Base-by-base conservation (phyloP, 2,329 filamentous ascomycete genomes). In the Aspergillus ruber region DNA sequence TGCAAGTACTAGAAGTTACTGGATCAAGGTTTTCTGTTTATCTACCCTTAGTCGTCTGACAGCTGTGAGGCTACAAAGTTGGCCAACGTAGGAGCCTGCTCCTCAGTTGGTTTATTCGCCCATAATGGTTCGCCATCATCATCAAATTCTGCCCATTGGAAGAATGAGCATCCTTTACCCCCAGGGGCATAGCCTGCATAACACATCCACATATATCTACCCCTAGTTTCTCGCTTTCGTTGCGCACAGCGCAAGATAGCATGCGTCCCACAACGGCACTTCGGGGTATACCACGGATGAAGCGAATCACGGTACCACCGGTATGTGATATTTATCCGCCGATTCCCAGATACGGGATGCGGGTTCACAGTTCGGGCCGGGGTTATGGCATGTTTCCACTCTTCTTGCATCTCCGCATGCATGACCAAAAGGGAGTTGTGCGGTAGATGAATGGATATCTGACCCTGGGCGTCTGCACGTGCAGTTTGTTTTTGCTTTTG, bases 391-490 rank as follows among this genome's bases (percentile, higher is more conserved):
- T 98, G 93, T 66, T 96, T 97, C 90, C 90, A 97, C 62, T 87
- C 85, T 63, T 97, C 91, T 63, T 97, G 91, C 88, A 95, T 97
- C 63, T 95, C 89, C 1, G 91, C 90, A 61, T 97, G 90, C 93
- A 98, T 97, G 8, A 97, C 77, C 0, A 98, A 77, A 0, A 97
- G 78, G 0, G 88, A 94, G 66, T 97, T 97, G 67, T 97, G 93
- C 0, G 91, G 91, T 0, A 97, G 81, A 58, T 96, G 89, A 39
- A 97, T 93, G 1, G 89, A 83, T 49, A 97, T 91, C 63, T 95
- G 90, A 3, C 90, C 91, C 60, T 87, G 82, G 0, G 79, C 76
- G 54, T 93, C 85, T 1, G 79, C 73, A 10, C 62, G 61, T 9
- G 51, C 43, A 44, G 35, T 49, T 17, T 50, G 36, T 53, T 27